phyloP scores from a whole-genome alignment of 108 stramenopile species.

The Cyclotella sp. region DNA sequence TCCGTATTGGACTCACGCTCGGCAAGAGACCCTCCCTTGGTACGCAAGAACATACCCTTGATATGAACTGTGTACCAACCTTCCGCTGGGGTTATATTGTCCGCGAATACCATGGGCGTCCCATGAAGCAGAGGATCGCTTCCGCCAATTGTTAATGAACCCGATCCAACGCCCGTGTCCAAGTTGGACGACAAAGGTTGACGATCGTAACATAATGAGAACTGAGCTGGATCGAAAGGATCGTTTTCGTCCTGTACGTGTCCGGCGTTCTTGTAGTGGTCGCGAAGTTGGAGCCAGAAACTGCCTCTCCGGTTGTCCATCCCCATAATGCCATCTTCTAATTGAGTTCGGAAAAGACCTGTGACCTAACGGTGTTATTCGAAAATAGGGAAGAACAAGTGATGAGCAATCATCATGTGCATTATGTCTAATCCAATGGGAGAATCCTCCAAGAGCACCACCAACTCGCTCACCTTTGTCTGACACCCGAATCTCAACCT shows the following conservation, averaged over 20 bases:
- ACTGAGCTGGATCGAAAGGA: constrained; percentile 54
- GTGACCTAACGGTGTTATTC: constrained; percentile 45
- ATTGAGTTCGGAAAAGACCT: constrained; percentile 88
- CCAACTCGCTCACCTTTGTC: constrained; percentile 42
- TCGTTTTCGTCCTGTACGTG: constrained; percentile 3
- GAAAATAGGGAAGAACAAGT: not conserved
- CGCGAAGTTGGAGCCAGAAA: constrained; percentile 71
- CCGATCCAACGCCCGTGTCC: constrained; percentile 46
- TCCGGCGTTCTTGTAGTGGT: constrained; percentile 35
- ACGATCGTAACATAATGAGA: constrained; percentile 70
- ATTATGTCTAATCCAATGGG: too few relatives aligned
- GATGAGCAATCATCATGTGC: not conserved
- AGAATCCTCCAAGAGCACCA: not conserved
- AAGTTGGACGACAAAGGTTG: constrained; percentile 37
- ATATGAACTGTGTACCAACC: constrained; percentile 43
- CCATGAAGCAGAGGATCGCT: constrained; percentile 35
- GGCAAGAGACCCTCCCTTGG: constrained; percentile 45
- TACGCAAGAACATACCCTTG: constrained; percentile 37
- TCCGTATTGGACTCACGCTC: not conserved
- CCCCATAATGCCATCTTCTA: constrained; percentile 95
- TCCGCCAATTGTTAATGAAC: constrained; percentile 49
- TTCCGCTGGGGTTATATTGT: constrained; percentile 32
- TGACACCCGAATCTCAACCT: constrained; percentile 93
- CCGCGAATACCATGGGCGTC: constrained; percentile 52
- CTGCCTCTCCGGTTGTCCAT: constrained; percentile 52